Evolutionary conservation across 2,329 filamentous ascomycete species (phyloP).

Genomic region (Aspergillus pseudoviridinutans): DNA sequence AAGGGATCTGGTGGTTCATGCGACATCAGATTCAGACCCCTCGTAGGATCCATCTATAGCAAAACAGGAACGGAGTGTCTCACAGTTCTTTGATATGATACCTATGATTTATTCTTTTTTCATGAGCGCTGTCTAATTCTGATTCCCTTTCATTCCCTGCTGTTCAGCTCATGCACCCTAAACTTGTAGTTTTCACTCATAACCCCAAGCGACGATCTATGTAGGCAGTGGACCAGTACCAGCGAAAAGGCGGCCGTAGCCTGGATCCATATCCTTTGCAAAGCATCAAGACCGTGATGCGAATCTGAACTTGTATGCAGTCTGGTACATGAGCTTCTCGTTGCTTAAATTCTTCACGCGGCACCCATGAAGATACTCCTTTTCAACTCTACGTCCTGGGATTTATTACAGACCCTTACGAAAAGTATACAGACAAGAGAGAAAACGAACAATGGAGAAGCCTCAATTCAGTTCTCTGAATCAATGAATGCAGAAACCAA

Average conservation of each 20-base stretch:
- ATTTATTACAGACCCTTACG: not conserved
- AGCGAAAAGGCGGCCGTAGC: not conserved
- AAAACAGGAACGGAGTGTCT: constrained; percentile 24
- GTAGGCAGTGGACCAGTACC: not conserved
- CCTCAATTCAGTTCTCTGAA: too few species aligned
- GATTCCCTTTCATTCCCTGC: not conserved
- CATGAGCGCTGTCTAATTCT: constrained; percentile 15
- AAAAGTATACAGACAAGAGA: not conserved
- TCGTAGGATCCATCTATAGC: constrained; percentile 32
- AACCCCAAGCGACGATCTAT: not conserved
- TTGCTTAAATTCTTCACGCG: not conserved
- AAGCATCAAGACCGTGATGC: not conserved
- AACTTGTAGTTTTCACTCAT: not conserved
- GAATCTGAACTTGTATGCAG: not conserved
- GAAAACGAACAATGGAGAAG: not conserved
- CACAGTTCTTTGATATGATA: constrained; percentile 30
- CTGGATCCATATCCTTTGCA: not conserved
- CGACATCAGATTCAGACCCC: constrained; percentile 9
- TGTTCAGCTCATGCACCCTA: not conserved
- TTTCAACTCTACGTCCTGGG: not conserved
- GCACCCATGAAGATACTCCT: not conserved
- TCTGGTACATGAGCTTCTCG: not conserved
- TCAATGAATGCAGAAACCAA: not conserved
- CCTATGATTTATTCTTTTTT: constrained; percentile 25
- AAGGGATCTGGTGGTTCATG: constrained; percentile 3